Percentiles rank a stretch among this genome's conserved stretches.
These are phyloP conservation scores for Meyerozyma elateridarum DNA, from an alignment of 1,139 yeast species.

Conservation along the genomic window DNA sequence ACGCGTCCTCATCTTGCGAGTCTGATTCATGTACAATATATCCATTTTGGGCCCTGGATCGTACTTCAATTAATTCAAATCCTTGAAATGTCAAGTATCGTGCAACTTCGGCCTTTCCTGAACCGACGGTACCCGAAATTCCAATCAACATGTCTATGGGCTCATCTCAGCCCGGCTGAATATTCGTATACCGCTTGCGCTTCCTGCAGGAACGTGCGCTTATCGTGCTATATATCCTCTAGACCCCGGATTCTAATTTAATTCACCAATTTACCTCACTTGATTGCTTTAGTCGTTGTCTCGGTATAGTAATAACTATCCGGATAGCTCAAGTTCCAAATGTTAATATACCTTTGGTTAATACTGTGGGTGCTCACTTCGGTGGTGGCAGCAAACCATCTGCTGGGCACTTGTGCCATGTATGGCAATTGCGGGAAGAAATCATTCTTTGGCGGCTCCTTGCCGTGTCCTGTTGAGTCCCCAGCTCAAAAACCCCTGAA, in stretches of 20 bases:
- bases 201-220: too few relatives aligned
- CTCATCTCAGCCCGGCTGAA: too few relatives aligned
- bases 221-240: too few relatives aligned
- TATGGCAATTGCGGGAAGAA: slow-evolving; percentile 73
- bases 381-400: slow-evolving; percentile 15
- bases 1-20: slow-evolving; percentile 8
- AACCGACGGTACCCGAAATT: slow-evolving; percentile 63
- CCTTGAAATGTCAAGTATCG: slow-evolving; percentile 55
- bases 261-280: too few relatives aligned
- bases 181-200: too few relatives aligned
- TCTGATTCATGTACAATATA: slow-evolving; percentile 7
- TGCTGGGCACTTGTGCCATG: slow-evolving; percentile 50
- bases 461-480: slow-evolving; percentile 69
- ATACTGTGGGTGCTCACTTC: too few relatives aligned
- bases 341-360: too few relatives aligned
- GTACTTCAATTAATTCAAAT: slow-evolving; percentile 35
- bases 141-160: slow-evolving; percentile 59
- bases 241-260: too few relatives aligned
- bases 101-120: slow-evolving; percentile 68
- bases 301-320: too few relatives aligned
- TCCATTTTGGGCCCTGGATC: slow-evolving; percentile 10
- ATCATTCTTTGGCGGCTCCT: slow-evolving; percentile 67
- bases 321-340: too few relatives aligned
- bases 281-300: too few relatives aligned
- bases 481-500: slow-evolving; percentile 43